Conservation (phyloP, 2,329 filamentous ascomycete genomes). For the Niveomyces coronatus region DNA sequence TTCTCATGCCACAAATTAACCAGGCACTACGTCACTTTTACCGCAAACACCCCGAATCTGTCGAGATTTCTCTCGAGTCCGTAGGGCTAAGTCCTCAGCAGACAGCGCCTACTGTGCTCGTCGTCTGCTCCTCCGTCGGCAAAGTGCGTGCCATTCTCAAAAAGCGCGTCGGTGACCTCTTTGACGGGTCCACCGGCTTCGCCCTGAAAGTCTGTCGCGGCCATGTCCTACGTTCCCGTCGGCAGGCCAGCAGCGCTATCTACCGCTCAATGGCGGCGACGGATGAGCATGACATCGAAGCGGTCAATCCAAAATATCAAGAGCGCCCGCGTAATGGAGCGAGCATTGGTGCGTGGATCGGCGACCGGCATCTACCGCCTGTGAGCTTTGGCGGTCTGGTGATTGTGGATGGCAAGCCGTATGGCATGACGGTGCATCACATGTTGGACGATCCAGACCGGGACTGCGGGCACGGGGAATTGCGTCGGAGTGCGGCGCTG, state of each 20-base stretch:
- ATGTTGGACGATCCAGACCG: constrained; percentile 69
- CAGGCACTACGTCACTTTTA: constrained; percentile 60
- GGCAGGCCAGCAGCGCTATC: constrained; percentile 21
- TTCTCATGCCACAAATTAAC: constrained; percentile 64
- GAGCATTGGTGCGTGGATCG: constrained; percentile 84
- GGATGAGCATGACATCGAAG: constrained; percentile 24
- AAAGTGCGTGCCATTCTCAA: constrained; percentile 64
- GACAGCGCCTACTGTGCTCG: constrained; percentile 61
- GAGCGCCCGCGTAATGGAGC: constrained; percentile 72
- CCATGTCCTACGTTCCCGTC: constrained; percentile 52
- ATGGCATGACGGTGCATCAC: constrained; percentile 94
- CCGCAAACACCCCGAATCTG: constrained; percentile 62
- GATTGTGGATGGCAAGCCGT: constrained; percentile 71
- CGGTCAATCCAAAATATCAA: constrained; percentile 68
- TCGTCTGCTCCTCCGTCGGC: constrained; percentile 64
- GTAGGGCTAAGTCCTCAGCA: constrained; percentile 58
- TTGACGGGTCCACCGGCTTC: constrained; percentile 52
- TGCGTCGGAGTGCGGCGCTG: constrained; percentile 29
- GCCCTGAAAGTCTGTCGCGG: constrained; percentile 64
- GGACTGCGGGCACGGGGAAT: constrained; percentile 23
- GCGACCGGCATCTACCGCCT: constrained; percentile 75
- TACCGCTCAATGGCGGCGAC: constrained; percentile 23
- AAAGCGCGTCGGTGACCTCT: constrained; percentile 54
- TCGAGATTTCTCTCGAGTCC: constrained; percentile 67
- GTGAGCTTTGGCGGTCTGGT: constrained; percentile 87